Percentiles rank a stretch among this genome's conserved stretches.
These are phyloP conservation scores for Colletotrichum lentis DNA, from an alignment of 2,329 filamentous ascomycete genomes.

Conservation along the genomic window DNA sequence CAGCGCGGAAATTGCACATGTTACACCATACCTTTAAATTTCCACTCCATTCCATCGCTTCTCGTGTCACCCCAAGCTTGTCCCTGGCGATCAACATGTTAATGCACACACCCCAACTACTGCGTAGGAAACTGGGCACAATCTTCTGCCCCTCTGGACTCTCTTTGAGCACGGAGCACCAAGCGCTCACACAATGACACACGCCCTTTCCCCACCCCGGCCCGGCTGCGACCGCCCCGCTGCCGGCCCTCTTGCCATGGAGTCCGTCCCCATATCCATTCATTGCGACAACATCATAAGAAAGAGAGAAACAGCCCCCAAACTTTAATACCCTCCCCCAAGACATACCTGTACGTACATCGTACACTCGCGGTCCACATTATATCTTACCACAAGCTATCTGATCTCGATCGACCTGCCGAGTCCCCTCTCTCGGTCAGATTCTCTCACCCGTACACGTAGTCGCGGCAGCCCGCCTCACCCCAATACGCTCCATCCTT, in stretches of 20 bases:
- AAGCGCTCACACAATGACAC: not conserved
- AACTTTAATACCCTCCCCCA: not conserved
- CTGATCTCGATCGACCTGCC: slow-evolving; percentile 20
- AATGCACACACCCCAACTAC: not conserved
- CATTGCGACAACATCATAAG: not conserved
- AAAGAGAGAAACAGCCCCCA: not conserved
- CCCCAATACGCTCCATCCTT: not conserved
- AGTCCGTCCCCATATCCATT: not conserved
- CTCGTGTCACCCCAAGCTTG: not conserved
- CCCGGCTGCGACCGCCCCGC: not conserved
- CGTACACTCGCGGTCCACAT: not conserved
- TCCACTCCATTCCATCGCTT: not conserved
- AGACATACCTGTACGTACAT: not conserved
- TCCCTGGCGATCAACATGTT: not conserved
- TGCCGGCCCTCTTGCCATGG: not conserved
- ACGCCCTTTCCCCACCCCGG: not conserved
- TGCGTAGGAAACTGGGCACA: not conserved
- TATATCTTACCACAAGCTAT: not conserved
- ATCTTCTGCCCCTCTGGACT: not conserved
- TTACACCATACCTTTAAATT: slow-evolving; percentile 1
- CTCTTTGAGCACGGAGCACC: slow-evolving; percentile 6
- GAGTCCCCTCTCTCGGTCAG: not conserved
- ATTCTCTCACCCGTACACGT: slow-evolving; percentile 6
- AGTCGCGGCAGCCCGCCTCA: not conserved
- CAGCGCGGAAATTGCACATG: slow-evolving; percentile 7